Evolutionary conservation across 495 filamentous ascomycete species (phyloP), one percentile per base, ranked within the genome.

Genomic region (Poronia punctata): DNA sequence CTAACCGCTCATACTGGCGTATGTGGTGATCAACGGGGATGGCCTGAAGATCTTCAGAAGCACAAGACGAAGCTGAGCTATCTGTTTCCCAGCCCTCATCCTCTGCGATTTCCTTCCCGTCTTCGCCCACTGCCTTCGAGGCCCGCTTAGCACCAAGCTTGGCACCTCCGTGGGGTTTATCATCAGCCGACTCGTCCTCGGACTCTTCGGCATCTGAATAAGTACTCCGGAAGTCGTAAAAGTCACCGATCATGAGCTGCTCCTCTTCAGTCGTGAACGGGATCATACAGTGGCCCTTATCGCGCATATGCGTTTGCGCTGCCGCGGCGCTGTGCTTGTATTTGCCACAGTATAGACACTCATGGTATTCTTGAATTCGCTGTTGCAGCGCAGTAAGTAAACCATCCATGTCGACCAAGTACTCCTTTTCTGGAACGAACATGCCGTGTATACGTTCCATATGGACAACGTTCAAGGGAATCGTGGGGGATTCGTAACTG

Each of bases 241-340:
- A 97, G 31, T 97, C 84, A n/a, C 92, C 93, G 44, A 99, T 82
- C 39, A 93, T 88, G 12, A 99, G 71, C 64, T 95, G 87, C 54
- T 99, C 88, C 23, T 83, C 83, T 55, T 95, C 86, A 0, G 78
- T 80, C 30, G 83, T 82, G 60, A 93, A 99, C 1, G 86, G 88
- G 46, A 99, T 89, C 76, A 86, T 94, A 69, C 88, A 96, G 62
- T 99, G 92, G 7, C 85, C 80, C 63, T 88, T 89, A 60, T 99
- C 92, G 23, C 83, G 81, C 92, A 99, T 99, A 60, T 99, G 92
- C 0, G 86, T 93, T 46, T 92, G 86, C 25, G 86, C 74, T 10
- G 84, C 88, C 39, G 76, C 74, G 1, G 80, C 66, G 17, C 79
- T 86, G 43, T 79, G 78, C 56, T 86, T 82, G 19, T 78, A 56